Evolutionary conservation across 2,329 filamentous ascomycete genomes (phyloP).

Genomic region (Penicillium sp.): DNA sequence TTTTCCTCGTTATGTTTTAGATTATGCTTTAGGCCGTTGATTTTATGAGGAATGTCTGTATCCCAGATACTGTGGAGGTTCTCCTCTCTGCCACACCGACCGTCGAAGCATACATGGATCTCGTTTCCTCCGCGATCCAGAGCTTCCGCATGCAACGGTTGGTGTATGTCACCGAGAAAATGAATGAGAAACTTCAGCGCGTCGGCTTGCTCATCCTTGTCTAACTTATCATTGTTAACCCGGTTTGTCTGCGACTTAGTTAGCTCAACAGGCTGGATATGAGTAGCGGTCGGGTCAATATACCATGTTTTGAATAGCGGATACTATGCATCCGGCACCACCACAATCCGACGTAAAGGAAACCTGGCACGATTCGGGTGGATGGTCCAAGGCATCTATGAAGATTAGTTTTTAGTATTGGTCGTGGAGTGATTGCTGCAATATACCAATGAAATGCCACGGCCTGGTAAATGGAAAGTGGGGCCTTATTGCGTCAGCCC

Average conservation of each 20-base stretch:
- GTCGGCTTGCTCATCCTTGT: slow-evolving; percentile 8
- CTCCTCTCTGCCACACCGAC: slow-evolving; percentile 2
- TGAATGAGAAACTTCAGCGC: slow-evolving; percentile 19
- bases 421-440: background rate
- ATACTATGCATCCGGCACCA: slow-evolving; percentile 7
- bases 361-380: background rate
- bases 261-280: background rate
- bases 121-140: slow-evolving; percentile 14
- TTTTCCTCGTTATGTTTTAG: slow-evolving; percentile 16
- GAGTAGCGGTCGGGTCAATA: too few relatives aligned
- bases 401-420: background rate
- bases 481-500: slow-evolving; percentile 7
- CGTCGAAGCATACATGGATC: slow-evolving; percentile 16
- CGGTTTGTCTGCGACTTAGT: background rate
- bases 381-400: slow-evolving; percentile 1
- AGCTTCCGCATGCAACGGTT: slow-evolving; percentile 19
- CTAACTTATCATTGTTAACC: background rate
- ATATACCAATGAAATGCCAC: slow-evolving; percentile 16
- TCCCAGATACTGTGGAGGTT: slow-evolving; percentile 24
- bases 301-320: slow-evolving; percentile 18
- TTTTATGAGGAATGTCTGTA: slow-evolving; percentile 21
- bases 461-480: slow-evolving; percentile 6
- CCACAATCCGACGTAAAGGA: slow-evolving; percentile 8
- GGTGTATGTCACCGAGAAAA: slow-evolving; percentile 21
- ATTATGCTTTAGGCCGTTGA: slow-evolving; percentile 14